These are phyloP conservation scores for Stachybotrys elegans DNA, from an alignment of 2,329 filamentous ascomycete genomes.

Conservation along the genomic window DNA sequence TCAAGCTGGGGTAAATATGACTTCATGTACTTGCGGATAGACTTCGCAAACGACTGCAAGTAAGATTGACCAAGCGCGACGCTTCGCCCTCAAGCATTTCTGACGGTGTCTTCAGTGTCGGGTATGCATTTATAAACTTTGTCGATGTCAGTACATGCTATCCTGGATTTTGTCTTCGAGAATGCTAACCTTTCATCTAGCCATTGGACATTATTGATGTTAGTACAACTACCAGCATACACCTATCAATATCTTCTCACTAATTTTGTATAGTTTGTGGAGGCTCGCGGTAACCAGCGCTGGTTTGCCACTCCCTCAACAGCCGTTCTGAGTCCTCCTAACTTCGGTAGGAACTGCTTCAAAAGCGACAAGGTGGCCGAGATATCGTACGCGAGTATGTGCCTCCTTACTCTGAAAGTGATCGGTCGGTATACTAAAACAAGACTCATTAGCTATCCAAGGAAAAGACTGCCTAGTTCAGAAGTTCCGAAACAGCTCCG, in stretches of 20 bases:
- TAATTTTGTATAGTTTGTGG: slow-evolving; percentile 75
- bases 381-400: slow-evolving; percentile 90
- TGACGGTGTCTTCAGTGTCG: slow-evolving; percentile 56
- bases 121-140: slow-evolving; percentile 97
- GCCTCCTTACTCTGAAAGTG: fast-evolving
- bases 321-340: too few species aligned
- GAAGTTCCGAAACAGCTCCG: slow-evolving; percentile 94
- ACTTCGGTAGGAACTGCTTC: slow-evolving; percentile 74
- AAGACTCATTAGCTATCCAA: slow-evolving; percentile 64
- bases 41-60: slow-evolving; percentile 82
- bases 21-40: slow-evolving; percentile 91
- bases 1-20: slow-evolving; percentile 81
- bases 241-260: too few species aligned
- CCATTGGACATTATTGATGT: slow-evolving; percentile 70
- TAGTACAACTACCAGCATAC: too few species aligned
- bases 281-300: slow-evolving; percentile 62
- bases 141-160: slow-evolving; percentile 64
- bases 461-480: slow-evolving; percentile 85
- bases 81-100: too few species aligned
- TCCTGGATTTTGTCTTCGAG: neutral
- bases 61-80: slow-evolving; percentile 47
- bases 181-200: too few species aligned
- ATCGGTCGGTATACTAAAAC: neutral
- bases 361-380: slow-evolving; percentile 81
- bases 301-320: slow-evolving; percentile 57